Evolutionary conservation across 192 early-diverging fungal species (phyloP).

Genomic region (Lunasporangiospora selenospora): DNA sequence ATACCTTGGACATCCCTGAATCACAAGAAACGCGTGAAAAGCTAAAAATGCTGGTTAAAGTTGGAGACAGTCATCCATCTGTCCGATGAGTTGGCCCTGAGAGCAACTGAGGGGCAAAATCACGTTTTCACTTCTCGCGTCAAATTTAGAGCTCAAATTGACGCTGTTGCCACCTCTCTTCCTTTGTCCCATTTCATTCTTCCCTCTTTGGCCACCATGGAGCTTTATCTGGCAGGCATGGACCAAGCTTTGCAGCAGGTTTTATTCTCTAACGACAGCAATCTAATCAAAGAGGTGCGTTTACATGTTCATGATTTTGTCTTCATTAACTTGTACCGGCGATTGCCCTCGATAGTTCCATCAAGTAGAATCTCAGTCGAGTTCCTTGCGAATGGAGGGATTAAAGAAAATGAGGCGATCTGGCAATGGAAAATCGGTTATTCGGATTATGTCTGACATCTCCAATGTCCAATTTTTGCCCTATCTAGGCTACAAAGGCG

Average conservation of each 20-base stretch:
- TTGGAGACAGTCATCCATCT: not conserved
- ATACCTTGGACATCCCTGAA: too few relatives aligned
- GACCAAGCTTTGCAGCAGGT: conserved; percentile 16
- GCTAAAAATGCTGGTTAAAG: not conserved
- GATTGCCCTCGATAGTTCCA: too few relatives aligned
- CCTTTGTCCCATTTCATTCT: not conserved
- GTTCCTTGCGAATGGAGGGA: too few relatives aligned
- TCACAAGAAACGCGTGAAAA: too few relatives aligned
- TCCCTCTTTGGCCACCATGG: conserved; percentile 4
- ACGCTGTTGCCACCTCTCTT: not conserved
- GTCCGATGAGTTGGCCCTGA: not conserved
- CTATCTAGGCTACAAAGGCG: conserved; percentile 67
- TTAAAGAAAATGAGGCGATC: too few relatives aligned
- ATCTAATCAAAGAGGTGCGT: conserved; percentile 18
- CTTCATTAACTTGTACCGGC: too few relatives aligned
- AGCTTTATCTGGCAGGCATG: conserved; percentile 6
- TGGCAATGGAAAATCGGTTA: too few relatives aligned
- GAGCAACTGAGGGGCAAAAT: not conserved
- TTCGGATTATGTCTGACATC: too few relatives aligned
- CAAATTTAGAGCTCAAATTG: not conserved
- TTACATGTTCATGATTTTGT: too few relatives aligned
- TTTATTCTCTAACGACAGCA: conserved; percentile 9
- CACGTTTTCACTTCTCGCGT: not conserved
- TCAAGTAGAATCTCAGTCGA: too few relatives aligned
- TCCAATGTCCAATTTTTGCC: too few relatives aligned